Conservation (phyloP, 2,329 filamentous ascomycete species). For the Knufia fluminis region DNA sequence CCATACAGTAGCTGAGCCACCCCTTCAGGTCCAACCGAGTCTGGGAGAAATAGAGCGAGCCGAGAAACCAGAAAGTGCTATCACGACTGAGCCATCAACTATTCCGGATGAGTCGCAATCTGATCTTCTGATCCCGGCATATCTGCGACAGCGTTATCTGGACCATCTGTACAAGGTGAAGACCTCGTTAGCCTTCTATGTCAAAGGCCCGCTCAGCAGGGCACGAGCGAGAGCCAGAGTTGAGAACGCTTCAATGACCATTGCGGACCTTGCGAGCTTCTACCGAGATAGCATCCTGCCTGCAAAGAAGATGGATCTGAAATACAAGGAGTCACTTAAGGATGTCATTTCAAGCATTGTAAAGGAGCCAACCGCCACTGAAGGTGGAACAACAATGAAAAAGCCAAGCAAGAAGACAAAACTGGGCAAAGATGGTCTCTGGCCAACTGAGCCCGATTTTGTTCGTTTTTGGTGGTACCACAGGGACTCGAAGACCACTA, state of each 20-base stretch:
- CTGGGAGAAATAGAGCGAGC: not conserved
- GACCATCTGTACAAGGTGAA: conserved; percentile 25
- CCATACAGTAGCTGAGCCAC: not conserved
- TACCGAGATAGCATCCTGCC: conserved; percentile 36
- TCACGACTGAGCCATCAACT: not conserved
- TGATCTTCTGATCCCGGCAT: conserved; percentile 12
- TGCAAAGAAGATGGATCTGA: conserved; percentile 39
- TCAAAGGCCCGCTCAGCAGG: conserved; percentile 41
- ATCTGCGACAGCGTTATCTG: conserved; percentile 20
- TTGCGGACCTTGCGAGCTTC: conserved; percentile 28
- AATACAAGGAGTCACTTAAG: conserved; percentile 38
- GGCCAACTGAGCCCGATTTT: conserved; percentile 35
- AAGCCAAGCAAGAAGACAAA: conserved; percentile 31
- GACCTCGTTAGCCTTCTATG: conserved; percentile 44
- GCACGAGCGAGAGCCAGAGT: conserved; percentile 34
- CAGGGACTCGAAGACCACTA: conserved; percentile 46
- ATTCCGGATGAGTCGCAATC: not conserved
- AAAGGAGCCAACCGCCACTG: conserved; percentile 24
- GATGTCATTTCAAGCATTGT: conserved; percentile 30
- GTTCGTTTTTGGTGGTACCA: conserved; percentile 47
- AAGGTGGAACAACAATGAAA: conserved; percentile 26
- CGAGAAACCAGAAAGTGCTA: not conserved
- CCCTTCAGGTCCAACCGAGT: not conserved
- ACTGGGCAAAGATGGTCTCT: conserved; percentile 39
- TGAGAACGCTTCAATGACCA: conserved; percentile 21